Percentiles rank a stretch among this genome's conserved stretches.
phyloP scores from a whole-genome alignment of 2,329 filamentous ascomycete species.

The Neobulgaria alba region DNA sequence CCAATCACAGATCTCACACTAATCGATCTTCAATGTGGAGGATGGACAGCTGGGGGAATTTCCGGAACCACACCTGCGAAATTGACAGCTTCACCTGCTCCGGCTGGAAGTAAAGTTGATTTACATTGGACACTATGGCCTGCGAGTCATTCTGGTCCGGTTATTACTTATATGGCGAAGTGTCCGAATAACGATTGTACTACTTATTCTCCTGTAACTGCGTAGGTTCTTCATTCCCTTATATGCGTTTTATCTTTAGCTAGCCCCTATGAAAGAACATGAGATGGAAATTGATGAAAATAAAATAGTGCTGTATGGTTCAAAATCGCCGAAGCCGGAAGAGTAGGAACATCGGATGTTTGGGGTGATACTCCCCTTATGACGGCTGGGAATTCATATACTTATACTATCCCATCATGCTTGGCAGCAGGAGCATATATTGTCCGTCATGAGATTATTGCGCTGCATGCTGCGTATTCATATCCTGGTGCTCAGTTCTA shows the following conservation, averaged over 20 bases:
- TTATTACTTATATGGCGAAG: not conserved
- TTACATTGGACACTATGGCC: not conserved
- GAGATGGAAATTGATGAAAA: too few species aligned
- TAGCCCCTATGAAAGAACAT: too few species aligned
- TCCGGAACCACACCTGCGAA: constrained; percentile 42
- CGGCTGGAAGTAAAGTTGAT: not conserved
- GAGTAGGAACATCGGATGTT: too few species aligned
- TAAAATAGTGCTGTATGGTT: not conserved
- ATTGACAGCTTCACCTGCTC: not conserved
- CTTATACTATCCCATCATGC: constrained; percentile 42
- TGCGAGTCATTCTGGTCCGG: not conserved
- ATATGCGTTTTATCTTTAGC: too few species aligned
- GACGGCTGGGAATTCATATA: too few species aligned
- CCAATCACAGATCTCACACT: constrained; percentile 45
- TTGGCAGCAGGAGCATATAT: constrained; percentile 49
- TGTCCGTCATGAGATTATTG: constrained; percentile 49
- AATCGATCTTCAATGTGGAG: constrained; percentile 48
- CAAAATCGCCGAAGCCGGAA: constrained; percentile 6
- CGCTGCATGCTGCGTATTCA: constrained; percentile 42
- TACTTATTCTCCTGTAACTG: too few species aligned
- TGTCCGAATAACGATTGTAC: not conserved
- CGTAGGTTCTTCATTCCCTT: too few species aligned
- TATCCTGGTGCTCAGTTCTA: constrained; percentile 37
- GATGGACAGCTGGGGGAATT: constrained; percentile 40
- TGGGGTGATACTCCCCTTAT: too few species aligned